These are phyloP conservation scores for Solanum peruvianum DNA, from an alignment of 257 asterid genomes.

Conservation along the genomic window DNA sequence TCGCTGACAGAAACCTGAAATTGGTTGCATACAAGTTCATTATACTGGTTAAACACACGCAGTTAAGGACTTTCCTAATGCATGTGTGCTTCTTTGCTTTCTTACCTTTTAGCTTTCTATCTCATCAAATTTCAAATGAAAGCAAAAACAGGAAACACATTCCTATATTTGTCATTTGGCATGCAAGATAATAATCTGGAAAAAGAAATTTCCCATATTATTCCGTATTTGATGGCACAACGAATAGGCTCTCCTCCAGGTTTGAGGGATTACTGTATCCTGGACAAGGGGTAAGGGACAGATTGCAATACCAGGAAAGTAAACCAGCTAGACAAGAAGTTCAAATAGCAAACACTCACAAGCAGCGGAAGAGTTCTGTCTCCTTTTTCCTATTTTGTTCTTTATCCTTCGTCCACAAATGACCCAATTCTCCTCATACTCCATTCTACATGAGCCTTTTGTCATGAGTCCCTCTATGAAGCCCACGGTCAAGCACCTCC, in stretches of 20 bases:
- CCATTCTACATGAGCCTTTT: not conserved
- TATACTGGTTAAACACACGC: not conserved
- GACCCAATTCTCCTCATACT: not conserved
- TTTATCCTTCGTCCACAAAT: not conserved
- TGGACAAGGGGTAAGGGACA: not conserved
- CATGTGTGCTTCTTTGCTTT: not conserved
- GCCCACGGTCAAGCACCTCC: not conserved
- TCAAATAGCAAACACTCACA: not conserved
- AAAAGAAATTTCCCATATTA: not conserved
- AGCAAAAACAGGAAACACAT: not conserved
- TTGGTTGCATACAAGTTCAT: not conserved
- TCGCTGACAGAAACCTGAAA: not conserved
- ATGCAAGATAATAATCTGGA: not conserved
- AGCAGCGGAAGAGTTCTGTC: not conserved
- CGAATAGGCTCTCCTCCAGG: not conserved
- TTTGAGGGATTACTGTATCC: not conserved
- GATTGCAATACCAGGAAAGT: not conserved
- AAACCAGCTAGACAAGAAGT: not conserved
- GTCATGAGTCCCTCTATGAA: not conserved
- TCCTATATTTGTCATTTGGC: not conserved
- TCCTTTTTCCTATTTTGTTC: not conserved
- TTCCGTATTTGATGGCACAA: not conserved
- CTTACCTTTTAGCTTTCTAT: not conserved
- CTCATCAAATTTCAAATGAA: not conserved
- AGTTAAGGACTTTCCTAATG: not conserved